Conservation (phyloP, 441 rosid species). For the Hura crepitans region DNA sequence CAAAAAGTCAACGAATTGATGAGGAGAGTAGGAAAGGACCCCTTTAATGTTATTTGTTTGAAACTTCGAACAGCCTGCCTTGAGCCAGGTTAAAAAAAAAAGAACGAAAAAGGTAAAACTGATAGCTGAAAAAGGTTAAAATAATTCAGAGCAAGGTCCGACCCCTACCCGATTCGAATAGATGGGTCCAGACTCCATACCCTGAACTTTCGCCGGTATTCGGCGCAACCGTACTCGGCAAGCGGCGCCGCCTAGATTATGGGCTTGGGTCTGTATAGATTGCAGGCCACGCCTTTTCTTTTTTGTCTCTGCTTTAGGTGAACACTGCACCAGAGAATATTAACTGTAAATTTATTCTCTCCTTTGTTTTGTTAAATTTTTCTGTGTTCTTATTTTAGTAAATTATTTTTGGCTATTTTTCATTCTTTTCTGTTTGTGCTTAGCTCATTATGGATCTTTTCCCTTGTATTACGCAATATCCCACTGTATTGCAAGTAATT, state of each 20-base stretch:
- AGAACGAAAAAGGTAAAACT: neutral
- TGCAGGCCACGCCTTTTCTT: slow-evolving; percentile 38
- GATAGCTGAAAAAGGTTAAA: neutral
- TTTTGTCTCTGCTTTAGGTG: slow-evolving; percentile 34
- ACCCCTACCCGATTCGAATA: slow-evolving; percentile 14
- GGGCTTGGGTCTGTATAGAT: neutral
- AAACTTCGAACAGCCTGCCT: no score
- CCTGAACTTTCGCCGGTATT: slow-evolving; percentile 33
- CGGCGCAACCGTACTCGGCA: slow-evolving; percentile 30
- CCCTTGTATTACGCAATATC: no score
- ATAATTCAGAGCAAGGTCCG: slow-evolving; percentile 18
- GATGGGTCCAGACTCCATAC: neutral
- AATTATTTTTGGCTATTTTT: neutral
- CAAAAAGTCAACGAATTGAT: no score
- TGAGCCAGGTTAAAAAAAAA: neutral
- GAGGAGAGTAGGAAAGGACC: no score
- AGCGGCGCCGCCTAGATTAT: slow-evolving; percentile 33
- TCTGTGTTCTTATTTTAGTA: neutral
- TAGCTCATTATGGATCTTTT: neutral
- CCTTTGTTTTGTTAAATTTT: neutral
- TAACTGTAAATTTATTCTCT: neutral
- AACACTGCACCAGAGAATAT: slow-evolving; percentile 13
- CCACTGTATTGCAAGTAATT: no score
- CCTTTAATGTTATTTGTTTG: no score
- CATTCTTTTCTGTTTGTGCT: neutral